phyloP scores from a whole-genome alignment of 2,329 filamentous ascomycete genomes.

The Epichloe sibirici region DNA sequence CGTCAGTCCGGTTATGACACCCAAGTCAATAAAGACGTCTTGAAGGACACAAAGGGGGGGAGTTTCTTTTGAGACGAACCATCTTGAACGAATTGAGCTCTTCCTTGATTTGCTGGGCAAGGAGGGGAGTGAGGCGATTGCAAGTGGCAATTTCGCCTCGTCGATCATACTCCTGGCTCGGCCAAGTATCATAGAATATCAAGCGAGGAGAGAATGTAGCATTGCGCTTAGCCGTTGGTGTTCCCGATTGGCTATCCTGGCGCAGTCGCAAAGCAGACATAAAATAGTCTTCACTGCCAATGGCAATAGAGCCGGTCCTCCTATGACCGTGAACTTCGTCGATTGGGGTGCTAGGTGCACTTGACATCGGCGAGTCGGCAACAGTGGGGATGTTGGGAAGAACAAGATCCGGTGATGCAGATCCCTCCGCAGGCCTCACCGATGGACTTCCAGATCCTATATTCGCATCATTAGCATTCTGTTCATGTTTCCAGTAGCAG shows the following conservation, averaged over 20 bases:
- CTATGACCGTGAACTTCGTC: constrained; percentile 61
- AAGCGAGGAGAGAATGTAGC: constrained; percentile 83
- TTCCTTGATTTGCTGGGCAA: constrained; percentile 98
- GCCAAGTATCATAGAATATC: constrained; percentile 94
- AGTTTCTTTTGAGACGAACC: constrained; percentile 22
- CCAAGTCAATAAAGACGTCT: background rate
- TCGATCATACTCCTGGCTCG: constrained; percentile 87
- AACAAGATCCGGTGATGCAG: constrained; percentile 34
- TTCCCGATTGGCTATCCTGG: constrained; percentile 67
- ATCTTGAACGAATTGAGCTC: constrained; percentile 99
- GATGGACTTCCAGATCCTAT: constrained; percentile 56
- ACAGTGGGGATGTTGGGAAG: constrained; percentile 50
- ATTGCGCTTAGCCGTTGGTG: constrained; percentile 58
- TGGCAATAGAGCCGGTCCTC: constrained; percentile 56
- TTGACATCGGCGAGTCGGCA: constrained; percentile 71
- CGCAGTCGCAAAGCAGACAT: constrained; percentile 61
- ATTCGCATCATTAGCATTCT: background rate
- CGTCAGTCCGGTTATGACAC: background rate
- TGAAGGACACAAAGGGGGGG: background rate
- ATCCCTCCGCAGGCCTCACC: constrained; percentile 46
- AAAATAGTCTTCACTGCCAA: constrained; percentile 84
- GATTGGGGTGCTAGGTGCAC: constrained; percentile 75
- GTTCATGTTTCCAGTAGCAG: background rate
- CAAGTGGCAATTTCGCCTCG: constrained; percentile 94
- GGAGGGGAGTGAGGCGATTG: constrained; percentile 91